A percentile compares a stretch with the other conserved stretches of the same genome.
phyloP scores from a whole-genome alignment of 2,329 filamentous ascomycete genomes.

The Alternaria viburni region DNA sequence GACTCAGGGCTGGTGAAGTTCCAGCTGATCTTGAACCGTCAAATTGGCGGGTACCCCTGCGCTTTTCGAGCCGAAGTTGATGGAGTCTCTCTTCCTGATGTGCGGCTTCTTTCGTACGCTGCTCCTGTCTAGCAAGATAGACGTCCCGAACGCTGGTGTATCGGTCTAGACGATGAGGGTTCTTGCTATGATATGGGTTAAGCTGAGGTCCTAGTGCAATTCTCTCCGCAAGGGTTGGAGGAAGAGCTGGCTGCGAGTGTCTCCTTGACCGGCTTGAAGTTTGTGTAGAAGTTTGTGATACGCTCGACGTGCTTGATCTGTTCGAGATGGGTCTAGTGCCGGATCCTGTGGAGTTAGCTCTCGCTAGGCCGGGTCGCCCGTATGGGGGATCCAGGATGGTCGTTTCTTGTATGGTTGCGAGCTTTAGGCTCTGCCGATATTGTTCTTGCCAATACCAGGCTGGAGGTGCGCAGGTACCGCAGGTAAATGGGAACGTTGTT shows the following conservation, averaged over 20 bases:
- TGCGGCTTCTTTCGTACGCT: conserved; percentile 7
- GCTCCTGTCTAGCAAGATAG: conserved; percentile 3
- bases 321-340: neutral
- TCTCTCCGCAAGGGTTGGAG: conserved; percentile 10
- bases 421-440: neutral
- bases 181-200: conserved; percentile 10
- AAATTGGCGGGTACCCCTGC: conserved; percentile 17
- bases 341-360: conserved; percentile 10
- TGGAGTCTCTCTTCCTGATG: conserved; percentile 10
- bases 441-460: conserved; percentile 7
- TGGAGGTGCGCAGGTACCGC: conserved; percentile 13
- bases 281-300: neutral
- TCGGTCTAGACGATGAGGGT: conserved; percentile 1
- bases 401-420: conserved; percentile 11
- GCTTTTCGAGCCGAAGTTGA: conserved; percentile 11
- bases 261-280: neutral
- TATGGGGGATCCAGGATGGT: conserved; percentile 10
- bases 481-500: conserved; percentile 19
- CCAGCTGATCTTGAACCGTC: conserved; percentile 30
- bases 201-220: conserved; percentile 9
- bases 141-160: neutral
- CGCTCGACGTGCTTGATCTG: conserved; percentile 3
- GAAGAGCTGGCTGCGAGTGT: conserved; percentile 3
- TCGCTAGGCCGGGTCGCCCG: conserved; percentile 3
- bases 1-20: conserved; percentile 16